Evolutionary conservation across 1,139 yeast species (phyloP).

Genomic region (Debaryomycetaceae sp.): DNA sequence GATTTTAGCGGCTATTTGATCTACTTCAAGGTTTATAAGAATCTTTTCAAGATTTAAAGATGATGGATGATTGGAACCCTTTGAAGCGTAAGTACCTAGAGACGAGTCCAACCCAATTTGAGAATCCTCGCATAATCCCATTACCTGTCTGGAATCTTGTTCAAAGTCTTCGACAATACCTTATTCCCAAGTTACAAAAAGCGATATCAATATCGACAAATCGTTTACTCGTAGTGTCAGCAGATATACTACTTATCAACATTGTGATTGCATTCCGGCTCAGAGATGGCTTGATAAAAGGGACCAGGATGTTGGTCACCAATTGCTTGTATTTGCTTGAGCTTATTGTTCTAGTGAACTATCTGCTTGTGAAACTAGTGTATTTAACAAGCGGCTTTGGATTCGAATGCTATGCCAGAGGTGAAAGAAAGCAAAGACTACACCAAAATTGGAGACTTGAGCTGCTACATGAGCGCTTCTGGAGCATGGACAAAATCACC

Average conservation of each 20-base stretch:
- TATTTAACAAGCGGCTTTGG: constrained; percentile 6
- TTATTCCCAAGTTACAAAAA: neutral
- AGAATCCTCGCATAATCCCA: too few species aligned
- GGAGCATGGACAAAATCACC: constrained; percentile 5
- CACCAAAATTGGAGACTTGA: constrained; percentile 4
- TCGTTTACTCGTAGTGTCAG: neutral
- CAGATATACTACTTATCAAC: constrained; percentile 1
- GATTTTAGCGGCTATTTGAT: neutral
- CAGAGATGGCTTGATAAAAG: constrained; percentile 4
- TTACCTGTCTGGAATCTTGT: too few species aligned
- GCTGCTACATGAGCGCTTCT: constrained; percentile 9
- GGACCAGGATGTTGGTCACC: constrained; percentile 1
- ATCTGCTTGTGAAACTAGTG: constrained; percentile 4
- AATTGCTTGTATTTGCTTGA: constrained; percentile 6
- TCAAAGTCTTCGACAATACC: neutral
- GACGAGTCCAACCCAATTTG: too few species aligned
- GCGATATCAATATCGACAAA: neutral
- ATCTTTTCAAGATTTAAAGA: neutral
- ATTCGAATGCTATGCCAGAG: neutral
- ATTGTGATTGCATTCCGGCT: constrained; percentile 6
- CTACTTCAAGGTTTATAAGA: neutral
- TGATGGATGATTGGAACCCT: neutral
- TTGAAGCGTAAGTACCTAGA: neutral
- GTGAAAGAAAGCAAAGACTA: neutral
- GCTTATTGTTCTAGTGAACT: constrained; percentile 3